Percentiles rank a stretch among this genome's conserved stretches.
phyloP scores from a whole-genome alignment of 2,329 filamentous ascomycete species.

The Triangularia verruculosa region DNA sequence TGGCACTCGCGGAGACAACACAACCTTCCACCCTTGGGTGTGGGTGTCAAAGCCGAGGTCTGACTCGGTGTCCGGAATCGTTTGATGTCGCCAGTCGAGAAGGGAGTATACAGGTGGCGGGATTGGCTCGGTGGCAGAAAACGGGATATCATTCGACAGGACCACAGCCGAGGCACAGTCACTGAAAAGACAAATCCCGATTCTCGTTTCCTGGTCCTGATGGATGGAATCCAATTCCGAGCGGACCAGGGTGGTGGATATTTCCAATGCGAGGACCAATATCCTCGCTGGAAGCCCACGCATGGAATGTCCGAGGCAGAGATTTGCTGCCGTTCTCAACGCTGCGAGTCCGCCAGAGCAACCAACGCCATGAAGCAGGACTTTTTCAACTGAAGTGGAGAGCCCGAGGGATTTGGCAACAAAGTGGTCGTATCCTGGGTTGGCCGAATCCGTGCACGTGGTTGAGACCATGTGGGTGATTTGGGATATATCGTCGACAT shows the following conservation, averaged over 20 bases:
- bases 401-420: constrained; percentile 59
- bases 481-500: constrained; percentile 43
- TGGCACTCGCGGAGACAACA: constrained; percentile 61
- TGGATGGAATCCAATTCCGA: constrained; percentile 64
- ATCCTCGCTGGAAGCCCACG: constrained; percentile 59
- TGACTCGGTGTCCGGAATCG: constrained; percentile 58
- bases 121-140: background rate
- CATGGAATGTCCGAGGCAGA: constrained; percentile 61
- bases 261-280: constrained; percentile 62
- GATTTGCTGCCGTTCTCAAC: constrained; percentile 62
- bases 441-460: constrained; percentile 67
- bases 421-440: constrained; percentile 66
- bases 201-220: constrained; percentile 57
- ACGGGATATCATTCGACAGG: constrained; percentile 57
- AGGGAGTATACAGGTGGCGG: constrained; percentile 51
- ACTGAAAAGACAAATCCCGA: constrained; percentile 65
- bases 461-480: constrained; percentile 67
- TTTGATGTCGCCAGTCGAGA: constrained; percentile 62
- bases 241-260: constrained; percentile 58
- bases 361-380: constrained; percentile 63
- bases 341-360: constrained; percentile 63
- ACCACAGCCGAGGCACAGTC: constrained; percentile 67
- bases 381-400: constrained; percentile 58
- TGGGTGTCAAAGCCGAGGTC: constrained; percentile 66
- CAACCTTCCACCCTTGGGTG: constrained; percentile 64